Evolutionary conservation across 441 rosid species (phyloP), one percentile per base, ranked within the genome.

Genomic region (Raphanus hybrid): DNA sequence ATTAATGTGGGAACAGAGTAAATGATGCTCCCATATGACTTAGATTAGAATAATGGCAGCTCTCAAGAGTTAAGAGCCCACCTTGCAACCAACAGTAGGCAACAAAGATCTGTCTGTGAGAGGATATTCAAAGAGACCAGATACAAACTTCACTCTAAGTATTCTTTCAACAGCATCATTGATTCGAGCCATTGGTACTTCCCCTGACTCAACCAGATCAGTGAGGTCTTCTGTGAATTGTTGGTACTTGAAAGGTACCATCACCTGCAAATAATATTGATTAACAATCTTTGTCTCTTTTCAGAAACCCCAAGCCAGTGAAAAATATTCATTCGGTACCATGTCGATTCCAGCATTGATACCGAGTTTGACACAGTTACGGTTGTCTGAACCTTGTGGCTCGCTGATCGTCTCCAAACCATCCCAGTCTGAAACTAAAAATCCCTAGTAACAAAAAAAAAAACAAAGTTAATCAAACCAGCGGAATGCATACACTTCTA

Each of bases 261-360:
- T 91, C 68, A 94, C 93, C 99, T 77, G 55, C 29, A 45, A 32
- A 92, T 88, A 80, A 85, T 91, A 81, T 80, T 87, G 50, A 90
- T 89, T 90, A 59, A 37, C 75, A 75, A 86, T 65, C 75, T 85
- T 57, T 8, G 82, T 15, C 78, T 87, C 90, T 32, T 4, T 89
- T 88, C 15, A 88, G 82, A 83, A 65, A 79, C 87, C 71, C 83
- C 74, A 23, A 60, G 68, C 80, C 12, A 75, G 58, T 84, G 78
- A 68, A 50, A 5, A 26, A 60, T 34, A 73, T 10, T 60, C 20
- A 29, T 62, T 67, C 23, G 62, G 52, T 78, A 94, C 97, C 97
- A 94, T 87, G 87, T 94, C 98, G 12, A 90, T 85, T 78, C 97
- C 98, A 68, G 97, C 96, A 87, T 86, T 92, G 69, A 92, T 74